A percentile compares a stretch with the other conserved stretches of the same genome.
These are phyloP conservation scores for Naganishia vishniacii DNA, from an alignment of 768 basidiomycete genomes.

Conservation along the genomic window DNA sequence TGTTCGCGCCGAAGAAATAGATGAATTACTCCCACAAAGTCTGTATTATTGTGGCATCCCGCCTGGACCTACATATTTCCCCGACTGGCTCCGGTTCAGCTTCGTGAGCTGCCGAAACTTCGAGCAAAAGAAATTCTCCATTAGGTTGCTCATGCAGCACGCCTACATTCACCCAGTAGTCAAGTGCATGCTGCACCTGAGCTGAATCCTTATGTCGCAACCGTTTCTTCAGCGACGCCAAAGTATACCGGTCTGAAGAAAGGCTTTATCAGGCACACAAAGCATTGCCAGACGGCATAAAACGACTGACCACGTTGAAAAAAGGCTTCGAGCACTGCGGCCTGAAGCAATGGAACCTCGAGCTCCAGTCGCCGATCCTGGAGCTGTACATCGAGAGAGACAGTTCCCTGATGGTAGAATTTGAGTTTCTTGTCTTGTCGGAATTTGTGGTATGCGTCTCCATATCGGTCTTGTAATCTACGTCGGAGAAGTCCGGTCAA, in stretches of 20 bases:
- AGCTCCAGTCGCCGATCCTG: slow-evolving; percentile 70
- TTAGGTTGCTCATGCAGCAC: slow-evolving; percentile 6
- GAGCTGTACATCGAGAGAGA: slow-evolving; percentile 72
- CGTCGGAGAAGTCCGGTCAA: neutral
- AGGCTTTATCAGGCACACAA: neutral
- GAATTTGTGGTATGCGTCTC: slow-evolving; percentile 68
- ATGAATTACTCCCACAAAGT: neutral
- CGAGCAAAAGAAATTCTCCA: slow-evolving; percentile 11
- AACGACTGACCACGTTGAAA: slow-evolving; percentile 58
- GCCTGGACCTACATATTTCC: neutral
- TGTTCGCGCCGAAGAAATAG: neutral
- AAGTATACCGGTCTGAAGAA: slow-evolving; percentile 22
- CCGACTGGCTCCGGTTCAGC: neutral
- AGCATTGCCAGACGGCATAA: no score
- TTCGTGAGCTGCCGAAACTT: neutral
- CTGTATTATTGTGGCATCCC: no score
- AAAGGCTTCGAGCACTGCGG: slow-evolving; percentile 82
- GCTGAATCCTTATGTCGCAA: slow-evolving; percentile 13
- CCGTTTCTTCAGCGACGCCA: neutral
- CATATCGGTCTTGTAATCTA: slow-evolving; percentile 71
- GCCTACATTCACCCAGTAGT: slow-evolving; percentile 32
- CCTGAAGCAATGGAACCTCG: slow-evolving; percentile 81
- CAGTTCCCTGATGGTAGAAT: slow-evolving; percentile 84
- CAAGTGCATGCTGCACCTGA: slow-evolving; percentile 26
- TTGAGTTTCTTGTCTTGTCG: slow-evolving; percentile 88